These are phyloP conservation scores for Colletotrichum eleusines DNA, from an alignment of 2,329 filamentous ascomycete genomes.

Conservation along the genomic window DNA sequence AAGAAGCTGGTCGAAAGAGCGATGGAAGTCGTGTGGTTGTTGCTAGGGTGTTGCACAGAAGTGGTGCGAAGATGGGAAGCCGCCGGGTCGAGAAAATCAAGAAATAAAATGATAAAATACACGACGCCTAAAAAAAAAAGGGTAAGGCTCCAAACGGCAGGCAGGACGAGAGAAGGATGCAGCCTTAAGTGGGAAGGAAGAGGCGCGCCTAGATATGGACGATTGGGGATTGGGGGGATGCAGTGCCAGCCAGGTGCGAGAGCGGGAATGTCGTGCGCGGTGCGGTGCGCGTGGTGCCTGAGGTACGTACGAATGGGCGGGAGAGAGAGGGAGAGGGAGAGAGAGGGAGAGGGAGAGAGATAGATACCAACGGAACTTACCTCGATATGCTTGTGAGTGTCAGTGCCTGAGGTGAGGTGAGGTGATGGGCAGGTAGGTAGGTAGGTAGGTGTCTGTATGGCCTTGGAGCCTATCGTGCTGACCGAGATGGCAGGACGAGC, in stretches of 20 bases:
- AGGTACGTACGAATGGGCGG: slow-evolving; percentile 1
- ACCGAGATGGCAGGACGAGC: background rate
- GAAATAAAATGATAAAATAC: background rate
- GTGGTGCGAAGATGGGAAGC: slow-evolving; percentile 1
- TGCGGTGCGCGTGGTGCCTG: slow-evolving; percentile 18
- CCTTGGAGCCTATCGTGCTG: slow-evolving; percentile 21
- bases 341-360: background rate
- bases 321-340: too few relatives aligned
- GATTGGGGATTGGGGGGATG: slow-evolving; percentile 16
- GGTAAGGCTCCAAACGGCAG: slow-evolving; percentile 7
- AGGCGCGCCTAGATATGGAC: slow-evolving; percentile 25
- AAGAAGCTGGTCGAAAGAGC: background rate
- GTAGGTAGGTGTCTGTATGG: slow-evolving; percentile 12
- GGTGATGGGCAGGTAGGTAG: background rate
- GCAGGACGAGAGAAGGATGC: slow-evolving; percentile 5
- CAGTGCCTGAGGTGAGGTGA: slow-evolving; percentile 12
- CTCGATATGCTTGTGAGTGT: background rate
- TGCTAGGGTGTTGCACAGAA: background rate
- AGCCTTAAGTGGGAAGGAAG: slow-evolving; percentile 21
- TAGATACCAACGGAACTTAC: slow-evolving; percentile 6
- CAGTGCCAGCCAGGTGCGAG: slow-evolving; percentile 36
- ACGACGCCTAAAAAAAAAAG: slow-evolving; percentile 3
- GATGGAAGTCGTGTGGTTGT: background rate
- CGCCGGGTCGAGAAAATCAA: background rate
- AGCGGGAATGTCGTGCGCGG: slow-evolving; percentile 39